Percentiles rank a stretch among this genome's conserved stretches.
Conservation (phyloP, 176 grass and related monocot species). For the Eleusine indica region DNA sequence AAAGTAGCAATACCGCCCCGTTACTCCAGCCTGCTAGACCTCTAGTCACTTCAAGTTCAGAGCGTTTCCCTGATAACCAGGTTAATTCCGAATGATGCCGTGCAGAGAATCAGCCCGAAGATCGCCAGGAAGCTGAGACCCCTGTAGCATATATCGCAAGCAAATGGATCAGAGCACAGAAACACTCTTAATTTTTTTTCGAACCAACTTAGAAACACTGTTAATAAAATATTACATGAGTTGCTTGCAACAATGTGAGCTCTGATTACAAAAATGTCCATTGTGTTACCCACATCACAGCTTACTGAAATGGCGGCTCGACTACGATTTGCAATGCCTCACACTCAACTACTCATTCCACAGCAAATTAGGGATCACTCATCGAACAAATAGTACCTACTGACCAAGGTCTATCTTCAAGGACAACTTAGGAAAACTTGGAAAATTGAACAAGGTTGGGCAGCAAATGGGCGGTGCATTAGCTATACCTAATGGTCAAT, state of each 20-base stretch:
- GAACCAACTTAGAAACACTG: no score
- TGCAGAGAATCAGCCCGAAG: slow-evolving; percentile 77
- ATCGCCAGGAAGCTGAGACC: slow-evolving; percentile 71
- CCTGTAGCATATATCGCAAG: slow-evolving; percentile 33
- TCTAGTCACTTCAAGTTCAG: slow-evolving; percentile 59
- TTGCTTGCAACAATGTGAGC: neutral
- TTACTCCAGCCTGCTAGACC: neutral
- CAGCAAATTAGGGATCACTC: neutral
- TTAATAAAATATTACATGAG: neutral
- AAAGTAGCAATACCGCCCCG: neutral
- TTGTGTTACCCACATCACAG: slow-evolving; percentile 5
- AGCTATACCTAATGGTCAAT: neutral
- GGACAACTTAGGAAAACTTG: neutral
- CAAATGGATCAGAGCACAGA: neutral
- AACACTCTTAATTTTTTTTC: neutral
- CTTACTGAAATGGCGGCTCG: neutral
- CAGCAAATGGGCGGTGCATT: neutral
- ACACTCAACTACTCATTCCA: neutral
- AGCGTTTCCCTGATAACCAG: slow-evolving; percentile 64
- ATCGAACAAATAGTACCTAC: neutral
- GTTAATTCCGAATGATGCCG: slow-evolving; percentile 76
- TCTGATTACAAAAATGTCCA: neutral
- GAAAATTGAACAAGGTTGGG: neutral
- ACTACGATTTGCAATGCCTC: neutral
- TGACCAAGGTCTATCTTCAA: neutral